Base-by-base conservation (phyloP, 306 rosid genomes). In the Cucumis cinereus region DNA sequence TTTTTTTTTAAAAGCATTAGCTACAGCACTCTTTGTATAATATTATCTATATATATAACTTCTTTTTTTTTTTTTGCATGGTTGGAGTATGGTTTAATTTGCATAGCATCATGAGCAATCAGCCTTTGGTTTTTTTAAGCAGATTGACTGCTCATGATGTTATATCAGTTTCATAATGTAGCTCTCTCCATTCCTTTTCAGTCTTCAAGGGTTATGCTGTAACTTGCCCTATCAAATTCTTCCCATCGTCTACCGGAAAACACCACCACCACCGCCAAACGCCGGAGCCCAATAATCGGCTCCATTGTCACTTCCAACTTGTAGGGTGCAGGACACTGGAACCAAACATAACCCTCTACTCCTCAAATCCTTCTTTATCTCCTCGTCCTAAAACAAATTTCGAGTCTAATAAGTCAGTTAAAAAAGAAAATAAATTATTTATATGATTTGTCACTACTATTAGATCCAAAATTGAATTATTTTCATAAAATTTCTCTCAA, bases 81-180 rank as follows among this genome's bases (percentile, higher is more conserved):
- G 26, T 45, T 76, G 72, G 71, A 28, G 50, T 58, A 22, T 19
- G 55, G 45, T 41, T 41, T 41, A 41, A 41, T 41, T 77, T 78
- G 89, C 85, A 95, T 95, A 95, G 93, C 98, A 95, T 95, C 99
- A 95, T 92, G 98, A 92, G 99, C 99, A 95, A 90, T 95, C 99
- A 95, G 91, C 93, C 99, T 95, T 92, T 53, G 77, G 38, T 7
- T 66, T 81, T 28, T 2, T 57, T 81, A 35, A 84, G 91, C 92
- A 95, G 99, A 95, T 89, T 95, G 98, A 92, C 90, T 92, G 98
- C 96, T 95, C 97, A 81, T 95, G 99, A 95, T 95, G 88, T 86
- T 95, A 95, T 92, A 92, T 84, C 90, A 77, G 87, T 86, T 93
- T 90, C 90, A 90, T 85, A 87, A 73, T 90, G 83, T 49, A 74